Base-by-base conservation (phyloP, 176 grass and related monocot species). In the Lolium rigidum region DNA sequence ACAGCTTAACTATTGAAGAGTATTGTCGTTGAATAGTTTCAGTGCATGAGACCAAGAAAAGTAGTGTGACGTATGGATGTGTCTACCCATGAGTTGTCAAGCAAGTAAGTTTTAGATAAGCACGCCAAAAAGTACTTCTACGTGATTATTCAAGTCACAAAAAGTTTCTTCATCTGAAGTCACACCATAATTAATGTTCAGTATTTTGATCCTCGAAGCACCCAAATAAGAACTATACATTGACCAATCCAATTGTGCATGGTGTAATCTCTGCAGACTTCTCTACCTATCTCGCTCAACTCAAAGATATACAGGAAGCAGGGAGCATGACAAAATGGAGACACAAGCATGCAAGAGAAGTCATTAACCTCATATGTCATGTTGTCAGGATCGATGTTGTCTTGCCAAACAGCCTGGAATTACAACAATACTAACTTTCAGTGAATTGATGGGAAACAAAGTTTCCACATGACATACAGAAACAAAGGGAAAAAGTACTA, bases 301-400 rank as follows among this genome's bases (percentile, higher is more conserved):
- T 12, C 62, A 56, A 35, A 75, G 21, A 71, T 69, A 14, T 49
- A 70, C 60, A 78, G 84, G 56, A 82, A 52, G 73, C 17, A 86
- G 74, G 11, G 13, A 80, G 48, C 18, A 61, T 12, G 20, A 80
- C 10, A 54, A 76, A 41, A 85, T 52, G 67, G 13, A 52, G 11
- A 56, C 7, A 70, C 6, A 63, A 38, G 74, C 21, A 37, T 67
- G 28, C 73, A 68, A 80, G 79, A 79, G 72, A 81, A 83, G 74
- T 58, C 37, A 78, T 78, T 87, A 86, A 97, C 96, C 96, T 98
- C 96, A 43, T 98, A 98, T 76, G 96, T 94, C 96, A 98, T 98
- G 87, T 85, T 94, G 88, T 98, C 96, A 86, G 91, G 96, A 59
- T 98, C 93, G 31, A 98, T 94, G 68, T 92, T 88, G 63, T 98